Evolutionary conservation across 805 yeast species (phyloP).

Genomic region (Saccharomycopsis amapae): DNA sequence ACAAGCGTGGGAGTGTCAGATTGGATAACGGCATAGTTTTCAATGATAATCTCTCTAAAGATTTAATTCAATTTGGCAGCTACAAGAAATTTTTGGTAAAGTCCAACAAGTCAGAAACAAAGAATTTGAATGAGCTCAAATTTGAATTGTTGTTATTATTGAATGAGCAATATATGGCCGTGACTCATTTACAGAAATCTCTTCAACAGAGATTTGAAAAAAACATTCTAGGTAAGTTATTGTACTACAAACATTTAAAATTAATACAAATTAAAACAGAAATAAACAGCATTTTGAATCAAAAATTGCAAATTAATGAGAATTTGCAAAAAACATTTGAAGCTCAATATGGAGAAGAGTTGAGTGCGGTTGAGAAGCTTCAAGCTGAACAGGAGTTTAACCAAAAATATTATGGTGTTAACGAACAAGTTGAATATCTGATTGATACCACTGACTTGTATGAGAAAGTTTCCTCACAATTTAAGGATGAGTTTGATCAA

Average conservation of each 20-base stretch:
- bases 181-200: conserved; percentile 9
- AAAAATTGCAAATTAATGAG: conserved; percentile 9
- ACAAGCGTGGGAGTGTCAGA: conserved; percentile 3
- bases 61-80: conserved; percentile 23
- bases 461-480: conserved; percentile 43
- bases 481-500: conserved; percentile 25
- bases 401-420: conserved; percentile 4
- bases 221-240: conserved; percentile 7
- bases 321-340: conserved; percentile 14
- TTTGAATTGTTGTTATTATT: conserved; percentile 17
- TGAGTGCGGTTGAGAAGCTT: neutral
- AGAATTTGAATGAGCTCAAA: conserved; percentile 14
- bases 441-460: conserved; percentile 51
- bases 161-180: conserved; percentile 21
- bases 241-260: conserved; percentile 17
- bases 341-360: conserved; percentile 11
- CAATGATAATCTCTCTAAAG: conserved; percentile 22
- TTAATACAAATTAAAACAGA: conserved; percentile 19
- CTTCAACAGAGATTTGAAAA: conserved; percentile 4
- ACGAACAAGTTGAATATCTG: conserved; percentile 23
- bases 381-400: conserved; percentile 7
- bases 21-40: conserved; percentile 3
- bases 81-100: conserved; percentile 38
- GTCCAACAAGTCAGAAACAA: conserved; percentile 33
- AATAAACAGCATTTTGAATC: conserved; percentile 6